These are phyloP conservation scores for Fraxinus quadrangulata DNA, from an alignment of 257 asterid species.

Conservation along the genomic window DNA sequence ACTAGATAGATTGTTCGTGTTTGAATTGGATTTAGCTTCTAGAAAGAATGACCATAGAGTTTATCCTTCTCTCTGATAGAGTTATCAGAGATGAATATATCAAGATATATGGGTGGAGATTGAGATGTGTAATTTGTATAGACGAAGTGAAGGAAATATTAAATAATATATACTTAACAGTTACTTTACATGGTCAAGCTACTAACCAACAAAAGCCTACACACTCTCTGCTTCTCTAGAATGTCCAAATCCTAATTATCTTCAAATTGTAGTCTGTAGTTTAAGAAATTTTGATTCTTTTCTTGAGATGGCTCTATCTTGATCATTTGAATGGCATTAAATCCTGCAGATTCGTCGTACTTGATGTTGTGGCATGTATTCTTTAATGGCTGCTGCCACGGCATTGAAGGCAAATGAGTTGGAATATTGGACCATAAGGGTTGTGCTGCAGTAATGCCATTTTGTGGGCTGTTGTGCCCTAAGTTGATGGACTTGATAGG, in stretches of 20 bases:
- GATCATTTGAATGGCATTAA: conserved; percentile 26
- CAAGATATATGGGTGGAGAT: neutral
- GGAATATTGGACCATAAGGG: conserved; percentile 60
- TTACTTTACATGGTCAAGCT: conserved; percentile 25
- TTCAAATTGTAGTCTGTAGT: conserved; percentile 28
- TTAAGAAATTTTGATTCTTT: conserved; percentile 30
- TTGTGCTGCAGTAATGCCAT: conserved; percentile 35
- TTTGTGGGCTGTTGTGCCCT: conserved; percentile 55
- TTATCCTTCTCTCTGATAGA: no score
- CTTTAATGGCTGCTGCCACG: conserved; percentile 21
- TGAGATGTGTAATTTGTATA: neutral
- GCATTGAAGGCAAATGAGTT: conserved; percentile 51
- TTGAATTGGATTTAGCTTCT: neutral
- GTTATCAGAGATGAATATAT: neutral
- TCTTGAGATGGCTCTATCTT: conserved; percentile 43
- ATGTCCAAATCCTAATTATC: conserved; percentile 33
- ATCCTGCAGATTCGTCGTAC: conserved; percentile 16
- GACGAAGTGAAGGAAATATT: neutral
- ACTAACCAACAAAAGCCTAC: conserved; percentile 5
- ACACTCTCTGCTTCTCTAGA: conserved; percentile 28
- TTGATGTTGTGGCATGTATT: conserved; percentile 21
- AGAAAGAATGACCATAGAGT: no score
- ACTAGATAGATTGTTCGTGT: neutral
- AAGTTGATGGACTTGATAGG: conserved; percentile 51
- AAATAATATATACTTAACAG: conserved; percentile 19